phyloP scores from a whole-genome alignment of 108 stramenopile genomes.

The Skeletonema grethae region DNA sequence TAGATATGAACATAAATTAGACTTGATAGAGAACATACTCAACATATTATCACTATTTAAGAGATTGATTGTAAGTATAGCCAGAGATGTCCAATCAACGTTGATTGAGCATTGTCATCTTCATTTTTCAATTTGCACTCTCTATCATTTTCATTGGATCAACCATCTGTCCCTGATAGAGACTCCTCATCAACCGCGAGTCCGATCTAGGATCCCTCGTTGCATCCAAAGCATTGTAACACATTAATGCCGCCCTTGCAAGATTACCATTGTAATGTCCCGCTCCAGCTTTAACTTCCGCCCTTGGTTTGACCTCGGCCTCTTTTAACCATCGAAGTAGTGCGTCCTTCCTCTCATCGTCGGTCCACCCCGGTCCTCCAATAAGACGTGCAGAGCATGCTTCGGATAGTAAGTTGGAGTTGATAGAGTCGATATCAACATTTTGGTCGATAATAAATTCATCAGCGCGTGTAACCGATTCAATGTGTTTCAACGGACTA shows the following conservation, averaged over 20 bases:
- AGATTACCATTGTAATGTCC: constrained; percentile 75
- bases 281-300: constrained; percentile 13
- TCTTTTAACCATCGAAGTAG: constrained; percentile 64
- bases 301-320: constrained; percentile 48
- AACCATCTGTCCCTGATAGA: constrained; percentile 50
- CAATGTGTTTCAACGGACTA: constrained; percentile 64
- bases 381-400: constrained; percentile 78
- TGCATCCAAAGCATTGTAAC: constrained; percentile 64
- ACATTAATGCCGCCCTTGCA: constrained; percentile 67
- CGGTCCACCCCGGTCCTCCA: constrained; percentile 53
- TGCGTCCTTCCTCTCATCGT: constrained; percentile 62
- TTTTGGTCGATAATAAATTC: constrained; percentile 65
- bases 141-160: constrained; percentile 3
- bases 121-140: not conserved
- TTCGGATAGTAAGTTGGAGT: constrained; percentile 51
- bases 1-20: not conserved
- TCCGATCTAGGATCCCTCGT: constrained; percentile 57
- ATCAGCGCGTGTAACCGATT: constrained; percentile 56
- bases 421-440: constrained; percentile 53
- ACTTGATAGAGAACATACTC: not conserved
- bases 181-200: constrained; percentile 51
- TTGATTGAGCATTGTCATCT: constrained; percentile 8
- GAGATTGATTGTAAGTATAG: not conserved
- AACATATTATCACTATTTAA: not conserved
- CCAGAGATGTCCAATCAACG: not conserved